phyloP scores from a whole-genome alignment of 768 basidiomycete species.

The Boletus rubroflammeus region DNA sequence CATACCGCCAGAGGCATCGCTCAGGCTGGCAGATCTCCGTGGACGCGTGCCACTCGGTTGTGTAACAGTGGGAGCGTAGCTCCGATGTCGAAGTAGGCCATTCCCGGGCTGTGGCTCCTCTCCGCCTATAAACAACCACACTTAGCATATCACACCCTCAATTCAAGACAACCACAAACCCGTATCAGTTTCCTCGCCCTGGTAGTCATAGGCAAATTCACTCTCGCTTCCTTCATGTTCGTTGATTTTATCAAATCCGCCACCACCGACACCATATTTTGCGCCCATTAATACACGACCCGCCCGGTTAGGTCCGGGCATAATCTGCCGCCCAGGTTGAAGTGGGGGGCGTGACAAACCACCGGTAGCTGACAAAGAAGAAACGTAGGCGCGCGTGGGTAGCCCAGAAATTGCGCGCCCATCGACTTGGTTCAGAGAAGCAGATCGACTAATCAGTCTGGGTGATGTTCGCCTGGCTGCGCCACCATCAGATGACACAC shows the following conservation, averaged over 20 bases:
- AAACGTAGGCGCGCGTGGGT: conserved; percentile 32
- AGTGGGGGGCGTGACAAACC: conserved; percentile 41
- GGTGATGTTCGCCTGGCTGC: conserved; percentile 25
- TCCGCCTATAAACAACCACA: conserved; percentile 27
- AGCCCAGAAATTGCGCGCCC: conserved; percentile 33
- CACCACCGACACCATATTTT: conserved; percentile 29
- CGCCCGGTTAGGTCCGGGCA: conserved; percentile 44
- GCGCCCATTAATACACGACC: conserved; percentile 47
- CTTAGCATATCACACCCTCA: conserved; percentile 16
- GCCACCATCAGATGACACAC: conserved; percentile 23
- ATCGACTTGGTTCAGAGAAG: conserved; percentile 34
- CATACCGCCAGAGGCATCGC: conserved; percentile 46
- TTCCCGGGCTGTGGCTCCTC: conserved; percentile 29
- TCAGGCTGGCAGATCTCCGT: conserved; percentile 74
- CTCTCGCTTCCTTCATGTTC: conserved; percentile 42
- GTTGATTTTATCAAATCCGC: conserved; percentile 47
- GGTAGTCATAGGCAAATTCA: conserved; percentile 32
- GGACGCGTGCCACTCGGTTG: conserved; percentile 52
- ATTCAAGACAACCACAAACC: conserved; percentile 28
- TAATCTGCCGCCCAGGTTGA: conserved; percentile 40
- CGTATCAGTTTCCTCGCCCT: conserved; percentile 39
- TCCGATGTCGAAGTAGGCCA: conserved; percentile 27
- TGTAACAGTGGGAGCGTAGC: conserved; percentile 21
- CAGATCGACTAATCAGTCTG: conserved; percentile 28
- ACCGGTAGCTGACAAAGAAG: conserved; percentile 26